A percentile compares a stretch with the other conserved stretches of the same genome.
Evolutionary conservation across 2,329 filamentous ascomycete species (phyloP).

Genomic region (Drechslerella dactyloides): DNA sequence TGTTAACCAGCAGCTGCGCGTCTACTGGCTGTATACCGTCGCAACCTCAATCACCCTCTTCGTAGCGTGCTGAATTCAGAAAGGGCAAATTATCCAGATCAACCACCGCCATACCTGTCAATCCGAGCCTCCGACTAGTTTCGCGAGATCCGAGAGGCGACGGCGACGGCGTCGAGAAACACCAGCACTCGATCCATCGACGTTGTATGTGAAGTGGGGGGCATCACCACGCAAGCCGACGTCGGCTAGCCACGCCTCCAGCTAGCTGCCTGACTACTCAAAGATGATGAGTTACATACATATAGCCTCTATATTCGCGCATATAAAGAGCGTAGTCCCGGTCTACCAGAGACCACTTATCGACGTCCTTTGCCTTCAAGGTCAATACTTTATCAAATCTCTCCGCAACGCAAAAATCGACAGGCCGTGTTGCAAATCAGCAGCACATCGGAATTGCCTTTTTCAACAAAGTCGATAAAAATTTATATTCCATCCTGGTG

Average conservation of each 20-base stretch:
- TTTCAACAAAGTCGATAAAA: background rate
- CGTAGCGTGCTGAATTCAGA: too few species aligned
- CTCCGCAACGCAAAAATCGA: background rate
- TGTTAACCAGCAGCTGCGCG: too few species aligned
- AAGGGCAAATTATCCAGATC: too few species aligned
- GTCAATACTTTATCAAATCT: background rate
- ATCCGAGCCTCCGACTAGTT: too few species aligned
- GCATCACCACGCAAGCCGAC: slow-evolving; percentile 1
- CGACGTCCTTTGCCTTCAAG: background rate
- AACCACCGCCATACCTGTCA: too few species aligned
- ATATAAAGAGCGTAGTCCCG: background rate
- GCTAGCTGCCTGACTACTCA: background rate
- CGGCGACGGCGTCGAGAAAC: too few species aligned
- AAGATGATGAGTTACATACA: too few species aligned
- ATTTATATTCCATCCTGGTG: background rate
- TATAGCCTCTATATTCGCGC: background rate
- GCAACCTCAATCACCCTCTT: too few species aligned
- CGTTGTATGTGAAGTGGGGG: background rate
- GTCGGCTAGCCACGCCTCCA: background rate
- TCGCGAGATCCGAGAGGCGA: too few species aligned
- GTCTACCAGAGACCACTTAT: background rate
- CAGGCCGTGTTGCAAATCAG: background rate
- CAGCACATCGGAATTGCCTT: background rate
- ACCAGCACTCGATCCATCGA: background rate
- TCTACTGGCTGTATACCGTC: too few species aligned